Evolutionary conservation across 306 rosid genomes (phyloP).

Genomic region (Cucurbita ficifolia): DNA sequence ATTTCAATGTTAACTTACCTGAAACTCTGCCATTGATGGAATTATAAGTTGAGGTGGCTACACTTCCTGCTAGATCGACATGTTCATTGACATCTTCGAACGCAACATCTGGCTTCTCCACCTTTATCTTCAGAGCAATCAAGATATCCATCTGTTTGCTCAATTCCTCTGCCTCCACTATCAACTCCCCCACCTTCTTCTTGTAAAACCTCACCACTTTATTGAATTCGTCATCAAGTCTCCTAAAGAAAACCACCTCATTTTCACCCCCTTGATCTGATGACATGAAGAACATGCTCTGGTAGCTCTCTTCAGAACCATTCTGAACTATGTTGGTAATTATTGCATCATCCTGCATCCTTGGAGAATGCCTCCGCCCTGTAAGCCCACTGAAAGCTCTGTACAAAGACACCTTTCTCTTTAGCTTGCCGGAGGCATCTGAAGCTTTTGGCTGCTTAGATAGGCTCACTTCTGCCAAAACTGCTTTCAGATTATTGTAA

Average conservation of each 20-base stretch:
- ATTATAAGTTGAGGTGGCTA: constrained; percentile 6
- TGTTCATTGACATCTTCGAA: not conserved
- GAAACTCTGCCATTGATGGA: constrained; percentile 5
- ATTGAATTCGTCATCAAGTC: constrained; percentile 61
- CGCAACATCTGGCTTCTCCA: constrained; percentile 32
- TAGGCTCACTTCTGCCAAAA: constrained; percentile 22
- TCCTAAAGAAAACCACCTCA: constrained; percentile 41
- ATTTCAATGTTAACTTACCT: constrained; percentile 19
- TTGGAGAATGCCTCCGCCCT: constrained; percentile 17
- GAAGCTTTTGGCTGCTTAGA: constrained; percentile 23
- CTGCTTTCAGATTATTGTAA: constrained; percentile 33
- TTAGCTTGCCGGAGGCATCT: constrained; percentile 4
- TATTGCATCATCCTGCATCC: constrained; percentile 38
- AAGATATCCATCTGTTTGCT: constrained; percentile 61
- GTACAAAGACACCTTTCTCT: constrained; percentile 34
- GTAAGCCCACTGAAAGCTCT: constrained; percentile 66
- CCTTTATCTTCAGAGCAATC: constrained; percentile 50
- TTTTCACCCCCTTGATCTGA: constrained; percentile 32
- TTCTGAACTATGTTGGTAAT: constrained; percentile 21
- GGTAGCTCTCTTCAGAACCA: constrained; percentile 21
- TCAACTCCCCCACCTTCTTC: constrained; percentile 31
- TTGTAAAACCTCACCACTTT: constrained; percentile 45
- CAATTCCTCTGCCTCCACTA: constrained; percentile 54
- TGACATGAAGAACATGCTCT: constrained; percentile 33
- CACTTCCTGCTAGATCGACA: constrained; percentile 9